Evolutionary conservation across 2,329 filamentous ascomycete species (phyloP).

Genomic region (Neocucurbitaria cava): DNA sequence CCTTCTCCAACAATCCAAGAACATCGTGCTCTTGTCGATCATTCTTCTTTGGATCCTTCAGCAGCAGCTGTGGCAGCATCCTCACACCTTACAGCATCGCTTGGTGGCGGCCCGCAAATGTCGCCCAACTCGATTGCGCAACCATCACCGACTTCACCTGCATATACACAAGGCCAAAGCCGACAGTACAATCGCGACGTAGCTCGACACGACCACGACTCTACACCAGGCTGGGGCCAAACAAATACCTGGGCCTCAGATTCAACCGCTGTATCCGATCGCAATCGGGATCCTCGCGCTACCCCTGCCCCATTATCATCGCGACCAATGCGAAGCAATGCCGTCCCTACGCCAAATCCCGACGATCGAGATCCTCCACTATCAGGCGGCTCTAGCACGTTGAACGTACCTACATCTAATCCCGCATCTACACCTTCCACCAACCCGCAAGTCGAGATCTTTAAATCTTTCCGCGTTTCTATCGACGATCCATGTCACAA

Average conservation of each 20-base stretch:
- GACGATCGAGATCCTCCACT: constrained; percentile 46
- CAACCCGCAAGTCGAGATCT: constrained; percentile 80
- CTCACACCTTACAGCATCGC: constrained; percentile 58
- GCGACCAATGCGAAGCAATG: constrained; percentile 38
- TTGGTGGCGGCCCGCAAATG: constrained; percentile 49
- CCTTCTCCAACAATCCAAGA: constrained; percentile 59
- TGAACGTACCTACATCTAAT: constrained; percentile 30
- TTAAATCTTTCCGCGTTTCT: constrained; percentile 97
- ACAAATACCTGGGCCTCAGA: constrained; percentile 41
- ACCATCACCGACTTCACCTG: constrained; percentile 58
- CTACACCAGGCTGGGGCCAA: constrained; percentile 36
- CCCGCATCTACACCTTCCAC: constrained; percentile 36
- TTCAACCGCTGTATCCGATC: constrained; percentile 32
- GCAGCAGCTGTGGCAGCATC: constrained; percentile 59
- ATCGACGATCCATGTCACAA: constrained; percentile 99
- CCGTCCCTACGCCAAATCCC: constrained; percentile 37
- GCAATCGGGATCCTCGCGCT: constrained; percentile 41
- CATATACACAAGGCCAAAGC: constrained; percentile 49
- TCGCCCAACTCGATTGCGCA: constrained; percentile 53
- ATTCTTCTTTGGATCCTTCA: constrained; percentile 56
- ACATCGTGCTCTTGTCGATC: constrained; percentile 51
- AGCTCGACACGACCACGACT: constrained; percentile 44
- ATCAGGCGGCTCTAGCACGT: constrained; percentile 41
- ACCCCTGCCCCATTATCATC: constrained; percentile 41
- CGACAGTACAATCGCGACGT: constrained; percentile 43